Evolutionary conservation across 2,329 filamentous ascomycete species (phyloP).

Genomic region (Botrytis galanthina): DNA sequence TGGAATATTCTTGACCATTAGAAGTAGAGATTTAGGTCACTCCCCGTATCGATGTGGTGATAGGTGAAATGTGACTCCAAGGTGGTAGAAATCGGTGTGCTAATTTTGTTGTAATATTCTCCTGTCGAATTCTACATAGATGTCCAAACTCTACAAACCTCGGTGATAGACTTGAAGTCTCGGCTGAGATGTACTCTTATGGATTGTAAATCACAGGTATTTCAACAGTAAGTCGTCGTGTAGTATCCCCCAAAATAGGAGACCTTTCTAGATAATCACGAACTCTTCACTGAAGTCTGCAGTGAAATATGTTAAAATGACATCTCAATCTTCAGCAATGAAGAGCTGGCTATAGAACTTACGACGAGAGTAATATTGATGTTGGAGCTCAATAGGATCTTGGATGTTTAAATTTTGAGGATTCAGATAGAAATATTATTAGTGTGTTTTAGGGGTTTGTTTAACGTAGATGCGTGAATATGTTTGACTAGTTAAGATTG

Average conservation of each 20-base stretch:
- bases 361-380: background rate
- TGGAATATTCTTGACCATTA: background rate
- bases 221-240: background rate
- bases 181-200: background rate
- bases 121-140: too few species aligned
- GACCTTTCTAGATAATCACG: background rate
- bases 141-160: background rate
- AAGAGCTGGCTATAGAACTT: background rate
- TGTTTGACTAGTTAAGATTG: background rate
- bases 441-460: background rate
- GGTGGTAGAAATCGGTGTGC: background rate
- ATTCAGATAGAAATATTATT: background rate
- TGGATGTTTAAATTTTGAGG: background rate
- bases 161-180: background rate
- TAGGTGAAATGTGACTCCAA: background rate
- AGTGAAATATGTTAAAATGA: accelerated
- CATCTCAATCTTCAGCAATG: background rate
- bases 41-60: background rate
- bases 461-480: background rate
- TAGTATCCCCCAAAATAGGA: background rate
- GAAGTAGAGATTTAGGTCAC: background rate
- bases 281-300: background rate
- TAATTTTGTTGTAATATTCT: background rate
- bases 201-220: background rate
- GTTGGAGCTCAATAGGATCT: background rate